Evolutionary conservation across 2,329 filamentous ascomycete species (phyloP), one percentile per base, ranked within the genome.

Genomic region (Chaetomium sp.): DNA sequence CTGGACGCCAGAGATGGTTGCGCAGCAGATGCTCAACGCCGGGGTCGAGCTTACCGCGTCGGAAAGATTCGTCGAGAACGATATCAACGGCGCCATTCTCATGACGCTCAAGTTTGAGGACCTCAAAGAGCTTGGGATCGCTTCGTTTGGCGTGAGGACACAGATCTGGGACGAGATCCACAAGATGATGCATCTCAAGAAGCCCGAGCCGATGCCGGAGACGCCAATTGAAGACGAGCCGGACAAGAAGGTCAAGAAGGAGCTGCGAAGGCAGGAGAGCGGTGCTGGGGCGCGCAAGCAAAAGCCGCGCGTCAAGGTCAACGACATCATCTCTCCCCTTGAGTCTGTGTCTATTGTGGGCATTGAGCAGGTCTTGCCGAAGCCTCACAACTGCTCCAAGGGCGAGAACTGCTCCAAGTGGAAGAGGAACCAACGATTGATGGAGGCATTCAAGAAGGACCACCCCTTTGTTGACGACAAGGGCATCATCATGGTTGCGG

Each of bases 101-200:
- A 84, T 95, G 52, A 91, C 92, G n/a, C 76, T 99, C 44, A 91
- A 95, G 67, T 91, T 92, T 63, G 90, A 95, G 61, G 91, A 94
- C 65, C 74, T 94, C 55, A 87, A 87, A 69, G 89, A 94, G 71
- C 79, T 94, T 14, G 85, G 86, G 62, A 92, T 94, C 54, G 78
- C 81, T 57, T 92, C 89, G 1, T 92, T 94, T 67, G 89, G 89
- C 44, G 87, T 91, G 64, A 79, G 89, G 58, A 89, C 87, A 63
- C 85, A 84, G 65, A 75, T 92, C 11, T 94, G 89, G 89, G 84
- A 86, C 64, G 84, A 91, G 68, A 89, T 94, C 57, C 85, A 88
- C 68, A 74, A 79, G 34, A 77, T 94, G 54, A 80, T 84, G 64
- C 79, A 82, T 60, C 78, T 75, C 65, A 74, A 73, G 50, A 74